Evolutionary conservation across 768 basidiomycete genomes (phyloP).

Genomic region (Lanmaoa pseudosensibilis): DNA sequence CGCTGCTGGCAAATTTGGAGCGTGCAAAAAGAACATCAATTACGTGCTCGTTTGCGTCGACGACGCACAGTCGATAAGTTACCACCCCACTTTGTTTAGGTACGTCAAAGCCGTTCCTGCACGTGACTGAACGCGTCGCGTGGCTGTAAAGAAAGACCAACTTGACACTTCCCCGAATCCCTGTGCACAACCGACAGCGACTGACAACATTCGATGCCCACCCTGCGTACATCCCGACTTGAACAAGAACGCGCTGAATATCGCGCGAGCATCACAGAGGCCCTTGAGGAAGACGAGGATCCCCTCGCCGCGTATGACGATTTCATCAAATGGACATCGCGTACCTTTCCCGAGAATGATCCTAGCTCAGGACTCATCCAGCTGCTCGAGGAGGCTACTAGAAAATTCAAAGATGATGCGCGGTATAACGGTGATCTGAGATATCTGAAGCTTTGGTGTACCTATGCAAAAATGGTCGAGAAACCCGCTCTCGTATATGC

Average conservation of each 20-base stretch:
- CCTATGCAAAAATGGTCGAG: conserved; percentile 81
- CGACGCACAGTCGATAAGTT: too few species aligned
- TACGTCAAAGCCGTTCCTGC: neutral
- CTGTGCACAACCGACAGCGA: conserved; percentile 3
- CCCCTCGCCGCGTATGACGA: conserved; percentile 81
- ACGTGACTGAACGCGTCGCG: conserved; percentile 36
- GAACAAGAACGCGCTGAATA: conserved; percentile 34
- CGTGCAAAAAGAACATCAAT: too few species aligned
- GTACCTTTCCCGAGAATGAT: conserved; percentile 72
- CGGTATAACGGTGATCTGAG: conserved; percentile 85
- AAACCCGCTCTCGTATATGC: conserved; percentile 68
- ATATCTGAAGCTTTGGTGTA: conserved; percentile 89
- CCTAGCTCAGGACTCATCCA: conserved; percentile 73
- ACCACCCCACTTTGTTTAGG: too few species aligned
- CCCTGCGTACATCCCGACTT: conserved; percentile 27
- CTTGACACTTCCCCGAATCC: neutral
- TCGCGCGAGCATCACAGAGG: conserved; percentile 45
- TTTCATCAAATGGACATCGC: conserved; percentile 88
- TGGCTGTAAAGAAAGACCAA: conserved; percentile 16
- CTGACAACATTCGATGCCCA: conserved; percentile 22
- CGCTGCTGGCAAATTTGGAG: too few species aligned
- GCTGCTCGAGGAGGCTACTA: conserved; percentile 80
- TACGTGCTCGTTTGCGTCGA: too few species aligned
- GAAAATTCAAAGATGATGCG: conserved; percentile 78
- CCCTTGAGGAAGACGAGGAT: conserved; percentile 76